Percentiles rank a stretch among this genome's conserved stretches.
Conservation (phyloP, 768 basidiomycete species). For the Antrodiella citrinella region DNA sequence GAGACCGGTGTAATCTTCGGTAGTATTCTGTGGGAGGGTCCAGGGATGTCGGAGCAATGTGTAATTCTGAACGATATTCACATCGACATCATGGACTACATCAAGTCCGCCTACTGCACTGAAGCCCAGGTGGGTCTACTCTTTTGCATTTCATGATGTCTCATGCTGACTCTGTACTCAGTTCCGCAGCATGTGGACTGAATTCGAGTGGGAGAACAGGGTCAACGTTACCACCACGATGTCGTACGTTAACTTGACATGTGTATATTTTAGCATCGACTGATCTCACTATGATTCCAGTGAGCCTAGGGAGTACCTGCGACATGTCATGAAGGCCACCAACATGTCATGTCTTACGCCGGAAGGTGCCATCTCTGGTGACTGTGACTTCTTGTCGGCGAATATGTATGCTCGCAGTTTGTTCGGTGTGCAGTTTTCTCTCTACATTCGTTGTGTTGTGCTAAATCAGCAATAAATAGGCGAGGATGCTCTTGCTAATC, state of each 20-base stretch:
- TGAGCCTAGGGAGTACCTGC: slow-evolving; percentile 82
- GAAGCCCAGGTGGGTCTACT: slow-evolving; percentile 74
- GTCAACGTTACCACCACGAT: slow-evolving; percentile 86
- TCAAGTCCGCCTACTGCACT: slow-evolving; percentile 92
- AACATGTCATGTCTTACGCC: slow-evolving; percentile 98
- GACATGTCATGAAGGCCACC: slow-evolving; percentile 92
- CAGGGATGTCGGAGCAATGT: slow-evolving; percentile 78
- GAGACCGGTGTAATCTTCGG: slow-evolving; percentile 99
- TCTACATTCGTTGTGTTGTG: too few relatives aligned
- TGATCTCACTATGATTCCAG: slow-evolving; percentile 27
- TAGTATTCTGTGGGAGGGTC: slow-evolving; percentile 93
- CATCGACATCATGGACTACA: slow-evolving; percentile 98
- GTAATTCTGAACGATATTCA: slow-evolving; percentile 97
- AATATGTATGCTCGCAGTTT: slow-evolving; percentile 94
- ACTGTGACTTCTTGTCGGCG: slow-evolving; percentile 94
- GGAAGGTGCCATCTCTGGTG: slow-evolving; percentile 78
- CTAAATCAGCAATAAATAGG: slow-evolving; percentile 36
- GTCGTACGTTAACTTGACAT: slow-evolving; percentile 44
- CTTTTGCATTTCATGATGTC: background rate
- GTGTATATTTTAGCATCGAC: background rate
- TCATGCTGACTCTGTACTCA: slow-evolving; percentile 22
- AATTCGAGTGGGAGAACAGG: slow-evolving; percentile 99
- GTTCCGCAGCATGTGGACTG: slow-evolving; percentile 99
- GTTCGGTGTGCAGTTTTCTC: slow-evolving; percentile 58
- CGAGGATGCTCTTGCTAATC: slow-evolving; percentile 93